phyloP scores from a whole-genome alignment of 495 filamentous ascomycete species.

The Cryomyces minteri region DNA sequence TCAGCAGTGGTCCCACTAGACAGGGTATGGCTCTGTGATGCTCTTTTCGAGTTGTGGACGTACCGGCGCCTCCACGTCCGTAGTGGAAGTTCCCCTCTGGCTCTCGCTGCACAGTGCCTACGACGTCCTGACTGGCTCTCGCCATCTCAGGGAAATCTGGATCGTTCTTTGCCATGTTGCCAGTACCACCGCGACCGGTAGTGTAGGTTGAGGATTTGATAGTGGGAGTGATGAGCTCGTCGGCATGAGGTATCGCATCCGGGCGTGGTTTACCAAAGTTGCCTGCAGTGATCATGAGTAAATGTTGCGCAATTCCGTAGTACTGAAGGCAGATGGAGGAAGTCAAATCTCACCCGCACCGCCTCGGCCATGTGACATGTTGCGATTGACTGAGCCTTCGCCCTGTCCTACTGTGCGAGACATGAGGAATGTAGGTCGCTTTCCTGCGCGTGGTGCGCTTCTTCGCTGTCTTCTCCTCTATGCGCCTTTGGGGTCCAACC shows the following conservation, averaged over 20 bases:
- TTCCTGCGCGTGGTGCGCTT: too few species aligned
- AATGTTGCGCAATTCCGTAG: background rate
- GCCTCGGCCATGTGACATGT: constrained; percentile 34
- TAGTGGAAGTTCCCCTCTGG: constrained; percentile 17
- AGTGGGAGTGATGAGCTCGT: constrained; percentile 60
- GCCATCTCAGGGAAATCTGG: constrained; percentile 37
- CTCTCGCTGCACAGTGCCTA: constrained; percentile 28
- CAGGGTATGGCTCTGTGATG: background rate
- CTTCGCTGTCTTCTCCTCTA: too few species aligned
- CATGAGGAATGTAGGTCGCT: too few species aligned
- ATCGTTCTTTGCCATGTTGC: constrained; percentile 23
- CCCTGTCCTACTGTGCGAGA: too few species aligned
- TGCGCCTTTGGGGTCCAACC: too few species aligned
- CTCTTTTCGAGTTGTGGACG: background rate
- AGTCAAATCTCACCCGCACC: constrained; percentile 27
- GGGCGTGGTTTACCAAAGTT: constrained; percentile 47
- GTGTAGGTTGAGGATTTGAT: constrained; percentile 71
- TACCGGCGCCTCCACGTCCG: constrained; percentile 21
- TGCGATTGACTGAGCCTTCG: background rate
- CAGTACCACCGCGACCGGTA: constrained; percentile 49
- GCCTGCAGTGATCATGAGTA: constrained; percentile 23
- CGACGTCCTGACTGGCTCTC: constrained; percentile 66
- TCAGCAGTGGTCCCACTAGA: background rate
- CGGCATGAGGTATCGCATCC: constrained; percentile 26
- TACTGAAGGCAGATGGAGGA: background rate